Conservation (phyloP, 2,329 filamentous ascomycete genomes). For the Akanthomyces lecanii region DNA sequence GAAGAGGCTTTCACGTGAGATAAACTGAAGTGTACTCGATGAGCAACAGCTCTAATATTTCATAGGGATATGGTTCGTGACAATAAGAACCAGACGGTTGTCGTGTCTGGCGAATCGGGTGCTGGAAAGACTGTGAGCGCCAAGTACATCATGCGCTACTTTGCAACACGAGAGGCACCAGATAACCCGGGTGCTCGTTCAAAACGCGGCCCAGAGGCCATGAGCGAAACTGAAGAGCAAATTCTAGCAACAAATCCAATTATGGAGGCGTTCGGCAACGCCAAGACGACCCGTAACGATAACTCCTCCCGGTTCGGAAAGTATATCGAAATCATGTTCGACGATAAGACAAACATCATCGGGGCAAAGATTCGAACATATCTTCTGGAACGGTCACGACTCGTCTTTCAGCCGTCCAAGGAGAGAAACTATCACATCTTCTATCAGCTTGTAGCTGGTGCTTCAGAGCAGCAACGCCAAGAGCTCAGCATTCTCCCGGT, state of each 20-base stretch:
- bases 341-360: slow-evolving; percentile 90
- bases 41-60: slow-evolving; percentile 33
- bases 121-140: slow-evolving; percentile 98
- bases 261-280: slow-evolving; percentile 99
- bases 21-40: neutral
- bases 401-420: slow-evolving; percentile 96
- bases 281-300: slow-evolving; percentile 98
- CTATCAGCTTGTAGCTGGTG: slow-evolving; percentile 92
- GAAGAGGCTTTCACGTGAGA: slow-evolving; percentile 95
- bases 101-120: slow-evolving; percentile 98
- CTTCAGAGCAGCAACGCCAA: slow-evolving; percentile 76
- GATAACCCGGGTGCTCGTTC: slow-evolving; percentile 75
- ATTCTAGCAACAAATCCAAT: slow-evolving; percentile 98
- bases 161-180: slow-evolving; percentile 92
- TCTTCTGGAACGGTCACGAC: slow-evolving; percentile 85
- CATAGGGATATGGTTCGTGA: slow-evolving; percentile 92
- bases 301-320: slow-evolving; percentile 99
- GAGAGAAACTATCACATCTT: slow-evolving; percentile 99
- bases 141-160: slow-evolving; percentile 99
- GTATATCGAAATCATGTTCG: slow-evolving; percentile 99
- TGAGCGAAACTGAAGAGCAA: slow-evolving; percentile 98
- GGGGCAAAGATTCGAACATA: slow-evolving; percentile 97
- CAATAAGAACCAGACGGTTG: slow-evolving; percentile 93
- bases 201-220: slow-evolving; percentile 71
- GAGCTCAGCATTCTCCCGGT: slow-evolving; percentile 74